phyloP scores from a whole-genome alignment of 140 eudicot genomes.

The Senecio squalidus region DNA sequence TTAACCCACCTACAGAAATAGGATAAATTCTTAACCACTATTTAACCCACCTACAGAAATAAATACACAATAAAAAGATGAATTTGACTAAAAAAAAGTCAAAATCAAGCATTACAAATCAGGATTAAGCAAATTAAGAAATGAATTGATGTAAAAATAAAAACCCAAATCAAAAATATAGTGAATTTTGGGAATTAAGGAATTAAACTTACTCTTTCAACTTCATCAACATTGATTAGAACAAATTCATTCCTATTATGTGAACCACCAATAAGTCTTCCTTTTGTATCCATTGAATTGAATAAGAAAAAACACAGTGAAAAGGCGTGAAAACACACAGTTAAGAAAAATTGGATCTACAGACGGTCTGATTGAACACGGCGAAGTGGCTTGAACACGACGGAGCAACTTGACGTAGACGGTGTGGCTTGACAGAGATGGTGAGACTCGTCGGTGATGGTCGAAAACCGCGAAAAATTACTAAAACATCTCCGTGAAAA shows the following conservation, averaged over 20 bases:
- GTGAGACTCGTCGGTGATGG: too few relatives aligned
- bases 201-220: slow-evolving; percentile 76
- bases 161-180: slow-evolving; percentile 8
- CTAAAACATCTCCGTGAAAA: too few relatives aligned
- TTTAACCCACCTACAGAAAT: slow-evolving; percentile 36
- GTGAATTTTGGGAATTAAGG: slow-evolving; percentile 2
- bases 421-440: too few relatives aligned
- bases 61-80: background rate
- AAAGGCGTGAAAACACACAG: too few relatives aligned
- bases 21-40: slow-evolving; percentile 12
- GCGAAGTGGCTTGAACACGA: too few relatives aligned
- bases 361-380: too few relatives aligned
- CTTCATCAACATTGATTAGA: slow-evolving; percentile 95
- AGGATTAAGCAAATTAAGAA: background rate
- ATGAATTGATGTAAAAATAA: background rate
- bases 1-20: slow-evolving; percentile 24
- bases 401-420: too few relatives aligned
- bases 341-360: too few relatives aligned
- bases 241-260: slow-evolving; percentile 95
- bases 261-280: slow-evolving; percentile 94
- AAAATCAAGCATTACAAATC: background rate
- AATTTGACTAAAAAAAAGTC: background rate
- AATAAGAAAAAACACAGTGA: background rate
- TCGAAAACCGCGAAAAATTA: too few relatives aligned
- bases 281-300: slow-evolving; percentile 69